Evolutionary conservation across 2,329 filamentous ascomycete species (phyloP).

Genomic region (Diaporthe sp.): DNA sequence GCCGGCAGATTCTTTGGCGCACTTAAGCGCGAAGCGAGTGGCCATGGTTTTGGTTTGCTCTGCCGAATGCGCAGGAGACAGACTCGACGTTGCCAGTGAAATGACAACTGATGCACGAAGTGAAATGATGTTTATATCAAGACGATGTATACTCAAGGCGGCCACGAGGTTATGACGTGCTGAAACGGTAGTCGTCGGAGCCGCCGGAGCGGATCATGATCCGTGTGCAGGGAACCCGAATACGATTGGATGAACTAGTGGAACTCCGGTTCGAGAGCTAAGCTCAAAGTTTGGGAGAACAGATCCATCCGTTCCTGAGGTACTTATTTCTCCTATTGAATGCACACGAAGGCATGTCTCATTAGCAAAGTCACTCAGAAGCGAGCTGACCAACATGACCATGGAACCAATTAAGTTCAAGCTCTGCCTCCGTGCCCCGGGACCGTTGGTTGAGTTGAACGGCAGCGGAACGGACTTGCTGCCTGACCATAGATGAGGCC

Average conservation of each 20-base stretch:
- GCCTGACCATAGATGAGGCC: too few species aligned
- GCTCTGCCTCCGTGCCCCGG: too few species aligned
- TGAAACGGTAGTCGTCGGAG: slow-evolving; percentile 11
- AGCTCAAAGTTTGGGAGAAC: neutral
- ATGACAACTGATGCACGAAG: neutral
- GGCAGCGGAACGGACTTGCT: too few species aligned
- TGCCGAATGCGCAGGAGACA: neutral
- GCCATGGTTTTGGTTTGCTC: slow-evolving; percentile 24
- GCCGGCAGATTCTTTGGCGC: slow-evolving; percentile 40
- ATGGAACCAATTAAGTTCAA: too few species aligned
- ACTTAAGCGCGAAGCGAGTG: slow-evolving; percentile 39
- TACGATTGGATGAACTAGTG: slow-evolving; percentile 15
- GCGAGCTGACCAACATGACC: too few species aligned
- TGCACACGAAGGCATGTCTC: too few species aligned
- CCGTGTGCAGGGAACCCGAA: neutral
- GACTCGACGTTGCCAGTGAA: too few species aligned
- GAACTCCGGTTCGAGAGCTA: neutral
- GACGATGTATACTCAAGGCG: too few species aligned
- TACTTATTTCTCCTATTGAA: too few species aligned
- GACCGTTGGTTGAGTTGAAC: too few species aligned
- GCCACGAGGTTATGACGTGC: neutral
- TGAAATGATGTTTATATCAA: neutral
- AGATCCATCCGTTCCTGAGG: neutral
- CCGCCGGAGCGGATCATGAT: neutral
- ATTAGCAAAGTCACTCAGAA: too few species aligned